Evolutionary conservation across 768 basidiomycete genomes (phyloP), one percentile per base, ranked within the genome.

Genomic region (Cantharellus cinnabarinus): DNA sequence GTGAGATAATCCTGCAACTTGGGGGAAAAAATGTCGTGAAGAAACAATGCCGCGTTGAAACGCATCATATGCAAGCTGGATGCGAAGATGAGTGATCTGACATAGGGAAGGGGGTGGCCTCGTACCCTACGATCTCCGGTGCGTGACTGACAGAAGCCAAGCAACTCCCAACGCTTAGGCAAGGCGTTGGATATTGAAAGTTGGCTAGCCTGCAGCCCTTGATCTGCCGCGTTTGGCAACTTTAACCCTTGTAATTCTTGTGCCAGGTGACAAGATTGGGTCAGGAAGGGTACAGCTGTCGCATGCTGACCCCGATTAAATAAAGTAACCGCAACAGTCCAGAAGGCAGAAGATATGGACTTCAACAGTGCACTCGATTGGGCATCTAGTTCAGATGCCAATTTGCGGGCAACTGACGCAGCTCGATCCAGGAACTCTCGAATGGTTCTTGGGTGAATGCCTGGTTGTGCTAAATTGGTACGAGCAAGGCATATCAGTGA

Each of bases 141-240:
- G 68, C 86, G 90, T 38, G 77, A 75, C 65, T 79, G 81, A 67
- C 87, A 89, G 3, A 83, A 79, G 0, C 78, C 89, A 35, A 93
- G 71, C 39, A 94, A 68, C 70, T 95, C 89, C 77, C 82, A 93
- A 52, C 89, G 72, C 29, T 81, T 75, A 62, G 76, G 77, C 37
- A 90, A 64, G 61, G 83, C 80, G 40, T 81, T 79, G 7, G 52
- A 14, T 10, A 54, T 10, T 7, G 10, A 7, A 7, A 14, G 10
- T 10, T 14, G 10, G 29, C 10, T 48, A 29, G 44, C 10, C 20
- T 29, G 20, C 1, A 29, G 20, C 10, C 44, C 29, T 10, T 29
- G 44, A 29, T 10, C 10, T 10, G 10, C 29, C 10, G 44, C 10
- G 10, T 10, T 10, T 29, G 44, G 44, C 44, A 48, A 48, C 29